Evolutionary conservation across 164 flowering plant species (phyloP), one percentile per base, ranked within the genome.

Genomic region (Nymphaea thermarum): DNA sequence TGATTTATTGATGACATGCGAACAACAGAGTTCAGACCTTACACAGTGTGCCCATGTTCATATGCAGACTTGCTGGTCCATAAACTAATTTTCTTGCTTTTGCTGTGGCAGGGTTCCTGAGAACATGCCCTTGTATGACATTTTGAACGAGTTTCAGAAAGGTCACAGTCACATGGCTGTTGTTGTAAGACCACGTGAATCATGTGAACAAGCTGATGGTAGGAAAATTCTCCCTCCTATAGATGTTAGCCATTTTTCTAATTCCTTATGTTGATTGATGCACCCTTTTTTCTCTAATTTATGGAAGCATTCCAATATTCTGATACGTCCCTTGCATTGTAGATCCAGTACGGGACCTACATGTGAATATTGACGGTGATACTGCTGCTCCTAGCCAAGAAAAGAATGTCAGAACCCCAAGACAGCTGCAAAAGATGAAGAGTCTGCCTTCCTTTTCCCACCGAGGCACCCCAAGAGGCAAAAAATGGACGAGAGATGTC

Each of bases 121-220:
- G 73, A 80, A 73, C 45, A 53, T 90, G 84, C 97, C 98, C 3
- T 74, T 95, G 64, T 92, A 95, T 78, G 98, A 95, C 80, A 92
- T 95, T 69, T 78, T 95, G 82, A 92, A 95, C 74, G 98, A 95
- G 84, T 95, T 95, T 75, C 99, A 95, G 79, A 95, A 95, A 81
- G 98, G 98, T 51, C 94, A 89, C 78, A 95, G 98, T 72, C 99
- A 95, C 81, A 95, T 95, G 97, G 98, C 99, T 73, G 92, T 87
- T 75, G 97, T 95, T 69, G 79, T 87, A 59, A 82, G 84, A 74
- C 83, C 79, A 63, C 67, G 70, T 70, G 78, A 80, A 70, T 65
- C 61, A 14, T 65, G 15, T 61, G 80, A 64, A 63, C 70, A 76
- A 65, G 65, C 63, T 3, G 65, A 77, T 25, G 71, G 98, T 88